Conservation (phyloP, 2,329 filamentous ascomycete species). For the Sphaerulina musiva region DNA sequence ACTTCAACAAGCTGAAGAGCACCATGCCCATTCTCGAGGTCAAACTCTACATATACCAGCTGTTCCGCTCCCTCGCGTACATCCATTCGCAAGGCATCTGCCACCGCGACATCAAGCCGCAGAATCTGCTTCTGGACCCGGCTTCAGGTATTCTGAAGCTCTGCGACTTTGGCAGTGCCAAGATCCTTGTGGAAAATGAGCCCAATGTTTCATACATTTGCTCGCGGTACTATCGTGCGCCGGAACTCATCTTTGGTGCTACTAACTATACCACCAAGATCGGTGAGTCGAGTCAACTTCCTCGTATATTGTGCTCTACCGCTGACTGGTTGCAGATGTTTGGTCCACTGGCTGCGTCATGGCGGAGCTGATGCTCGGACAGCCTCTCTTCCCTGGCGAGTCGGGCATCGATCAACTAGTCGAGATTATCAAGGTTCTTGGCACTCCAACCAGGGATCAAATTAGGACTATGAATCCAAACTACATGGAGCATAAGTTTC, state of each 20-base stretch:
- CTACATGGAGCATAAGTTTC: conserved; percentile 99
- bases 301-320: neutral
- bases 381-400: conserved; percentile 95
- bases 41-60: conserved; percentile 99
- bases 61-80: conserved; percentile 96
- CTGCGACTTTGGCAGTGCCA: conserved; percentile 97
- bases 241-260: conserved; percentile 95
- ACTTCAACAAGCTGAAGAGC: conserved; percentile 99
- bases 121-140: conserved; percentile 91
- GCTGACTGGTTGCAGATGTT: conserved; percentile 61
- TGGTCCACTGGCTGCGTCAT: conserved; percentile 99
- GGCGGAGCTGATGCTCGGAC: conserved; percentile 97
- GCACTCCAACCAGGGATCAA: conserved; percentile 92
- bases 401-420: conserved; percentile 98
- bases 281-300: conserved; percentile 55
- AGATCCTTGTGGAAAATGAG: conserved; percentile 97
- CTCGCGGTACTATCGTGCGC: conserved; percentile 96
- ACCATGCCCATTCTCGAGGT: conserved; percentile 98
- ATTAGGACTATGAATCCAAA: conserved; percentile 99
- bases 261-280: conserved; percentile 99
- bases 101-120: conserved; percentile 97
- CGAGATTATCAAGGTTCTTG: conserved; percentile 98
- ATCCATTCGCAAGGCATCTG: conserved; percentile 99
- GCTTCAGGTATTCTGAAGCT: conserved; percentile 88
- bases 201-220: conserved; percentile 99